Conservation (phyloP, 495 filamentous ascomycete genomes). For the Talaromyces proteolyticus region DNA sequence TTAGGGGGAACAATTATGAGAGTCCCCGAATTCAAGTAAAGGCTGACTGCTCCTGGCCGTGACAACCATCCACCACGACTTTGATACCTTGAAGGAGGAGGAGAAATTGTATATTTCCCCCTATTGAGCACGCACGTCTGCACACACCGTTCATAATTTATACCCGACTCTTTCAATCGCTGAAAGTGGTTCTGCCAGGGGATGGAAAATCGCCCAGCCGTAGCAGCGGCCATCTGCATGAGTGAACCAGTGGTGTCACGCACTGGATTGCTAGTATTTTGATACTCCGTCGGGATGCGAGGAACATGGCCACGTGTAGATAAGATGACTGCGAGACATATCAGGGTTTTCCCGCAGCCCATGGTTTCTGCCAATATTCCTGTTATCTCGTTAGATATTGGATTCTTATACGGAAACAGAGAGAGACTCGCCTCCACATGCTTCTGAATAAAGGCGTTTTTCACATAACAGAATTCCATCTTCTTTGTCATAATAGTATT, state of each 20-base stretch:
- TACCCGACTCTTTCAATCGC: conserved; percentile 21
- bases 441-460: conserved; percentile 66
- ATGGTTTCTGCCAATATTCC: conserved; percentile 53
- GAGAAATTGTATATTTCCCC: conserved; percentile 49
- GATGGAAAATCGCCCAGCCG: conserved; percentile 54
- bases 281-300: conserved; percentile 56
- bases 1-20: conserved; percentile 49
- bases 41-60: conserved; percentile 33
- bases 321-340: conserved; percentile 78
- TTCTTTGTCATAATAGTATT: conserved; percentile 70
- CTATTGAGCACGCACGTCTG: conserved; percentile 47
- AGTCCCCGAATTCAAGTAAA: conserved; percentile 63
- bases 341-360: conserved; percentile 82
- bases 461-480: conserved; percentile 53
- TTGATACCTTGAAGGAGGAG: conserved; percentile 34
- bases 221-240: conserved; percentile 66
- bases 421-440: conserved; percentile 54
- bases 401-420: not conserved
- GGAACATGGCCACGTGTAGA: conserved; percentile 68
- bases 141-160: conserved; percentile 41
- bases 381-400: conserved; percentile 6
- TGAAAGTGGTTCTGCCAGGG: conserved; percentile 64
- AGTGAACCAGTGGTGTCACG: conserved; percentile 46
- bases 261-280: conserved; percentile 31
- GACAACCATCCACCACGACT: conserved; percentile 37